These are phyloP conservation scores for Amauroascus niger DNA, from an alignment of 2,329 filamentous ascomycete genomes.

Conservation along the genomic window DNA sequence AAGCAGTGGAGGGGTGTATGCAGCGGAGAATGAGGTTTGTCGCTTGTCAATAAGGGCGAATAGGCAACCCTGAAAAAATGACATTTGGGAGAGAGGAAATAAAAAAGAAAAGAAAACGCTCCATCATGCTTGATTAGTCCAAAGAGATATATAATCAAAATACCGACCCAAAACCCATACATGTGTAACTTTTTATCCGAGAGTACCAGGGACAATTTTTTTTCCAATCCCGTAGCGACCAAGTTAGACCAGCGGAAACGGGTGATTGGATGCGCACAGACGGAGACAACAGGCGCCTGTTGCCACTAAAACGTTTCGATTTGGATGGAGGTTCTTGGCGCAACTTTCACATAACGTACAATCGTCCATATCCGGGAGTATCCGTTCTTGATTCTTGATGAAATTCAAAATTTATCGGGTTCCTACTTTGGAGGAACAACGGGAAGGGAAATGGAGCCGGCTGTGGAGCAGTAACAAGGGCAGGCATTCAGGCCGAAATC, in stretches of 20 bases:
- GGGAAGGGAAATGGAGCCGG: background rate
- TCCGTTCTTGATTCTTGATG: constrained; percentile 2
- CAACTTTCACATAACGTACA: constrained; percentile 11
- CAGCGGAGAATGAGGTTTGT: background rate
- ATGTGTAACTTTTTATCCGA: constrained; percentile 6
- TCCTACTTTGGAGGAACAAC: background rate
- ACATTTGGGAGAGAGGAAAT: background rate
- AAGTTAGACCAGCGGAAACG: background rate
- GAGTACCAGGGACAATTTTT: constrained; percentile 1
- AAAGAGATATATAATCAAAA: background rate
- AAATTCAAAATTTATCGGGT: background rate
- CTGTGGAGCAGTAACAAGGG: constrained; percentile 1
- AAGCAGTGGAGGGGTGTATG: constrained; percentile 2
- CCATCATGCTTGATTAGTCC: background rate
- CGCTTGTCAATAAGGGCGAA: constrained; percentile 1
- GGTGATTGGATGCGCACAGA: constrained; percentile 8
- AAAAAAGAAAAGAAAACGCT: background rate
- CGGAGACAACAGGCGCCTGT: constrained; percentile 1
- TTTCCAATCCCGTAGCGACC: background rate
- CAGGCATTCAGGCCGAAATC: background rate
- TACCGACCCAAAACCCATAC: constrained; percentile 2
- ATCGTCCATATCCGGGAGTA: constrained; percentile 11
- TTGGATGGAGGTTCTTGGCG: constrained; percentile 7
- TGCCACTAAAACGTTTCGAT: constrained; percentile 5
- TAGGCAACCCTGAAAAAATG: background rate